phyloP scores from a whole-genome alignment of 2,329 filamentous ascomycete species.

The Cladophialophora exuberans region DNA sequence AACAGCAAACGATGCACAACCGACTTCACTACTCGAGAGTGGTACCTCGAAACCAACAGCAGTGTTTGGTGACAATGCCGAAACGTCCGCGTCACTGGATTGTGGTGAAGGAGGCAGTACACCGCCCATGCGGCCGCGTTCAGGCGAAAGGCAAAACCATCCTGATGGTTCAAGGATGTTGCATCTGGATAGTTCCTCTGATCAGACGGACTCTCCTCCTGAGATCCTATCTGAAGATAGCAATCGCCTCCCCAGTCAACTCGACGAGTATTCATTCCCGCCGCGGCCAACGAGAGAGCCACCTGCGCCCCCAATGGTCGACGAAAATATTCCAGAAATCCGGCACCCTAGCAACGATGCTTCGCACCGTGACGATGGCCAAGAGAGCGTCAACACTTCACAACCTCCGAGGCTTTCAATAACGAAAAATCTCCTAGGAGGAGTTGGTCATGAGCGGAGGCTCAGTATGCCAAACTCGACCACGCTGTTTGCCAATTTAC shows the following conservation, averaged over 20 bases:
- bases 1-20: slow-evolving; percentile 5
- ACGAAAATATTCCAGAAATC: neutral
- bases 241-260: neutral
- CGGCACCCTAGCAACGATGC: slow-evolving; percentile 4
- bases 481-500: slow-evolving; percentile 17
- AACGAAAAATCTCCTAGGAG: slow-evolving; percentile 13
- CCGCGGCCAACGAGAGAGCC: neutral
- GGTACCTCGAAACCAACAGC: slow-evolving; percentile 5
- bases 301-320: slow-evolving; percentile 1
- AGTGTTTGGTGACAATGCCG: neutral
- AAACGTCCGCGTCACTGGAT: slow-evolving; percentile 4
- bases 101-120: neutral
- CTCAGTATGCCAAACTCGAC: slow-evolving; percentile 20
- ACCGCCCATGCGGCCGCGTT: neutral
- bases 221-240: neutral
- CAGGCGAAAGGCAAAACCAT: neutral
- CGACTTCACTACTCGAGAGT: neutral
- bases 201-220: neutral
- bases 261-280: slow-evolving; percentile 1
- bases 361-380: neutral
- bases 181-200: neutral
- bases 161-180: neutral
- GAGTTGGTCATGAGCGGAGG: slow-evolving; percentile 11
- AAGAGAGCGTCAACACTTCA: neutral
- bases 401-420: slow-evolving; percentile 12